Conservation (phyloP, 805 yeast genomes). For the Saccharomycopsis guyanensis region DNA sequence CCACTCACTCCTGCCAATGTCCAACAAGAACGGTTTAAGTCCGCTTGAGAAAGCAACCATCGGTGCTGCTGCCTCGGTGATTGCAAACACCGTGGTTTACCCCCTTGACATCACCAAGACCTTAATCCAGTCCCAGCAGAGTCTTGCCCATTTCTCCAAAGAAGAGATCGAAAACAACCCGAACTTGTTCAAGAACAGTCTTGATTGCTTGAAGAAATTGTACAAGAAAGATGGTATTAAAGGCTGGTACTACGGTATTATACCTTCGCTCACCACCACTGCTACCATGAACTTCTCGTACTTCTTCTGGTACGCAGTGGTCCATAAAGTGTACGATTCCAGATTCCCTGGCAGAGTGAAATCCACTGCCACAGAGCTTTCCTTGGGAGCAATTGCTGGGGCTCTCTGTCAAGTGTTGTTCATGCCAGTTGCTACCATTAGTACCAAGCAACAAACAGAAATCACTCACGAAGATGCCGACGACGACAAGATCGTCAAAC, state of each 20-base stretch:
- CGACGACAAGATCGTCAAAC: slow-evolving; percentile 23
- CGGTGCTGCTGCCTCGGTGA: slow-evolving; percentile 74
- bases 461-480: slow-evolving; percentile 26
- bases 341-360: slow-evolving; percentile 30
- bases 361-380: slow-evolving; percentile 59
- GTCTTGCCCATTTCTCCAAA: slow-evolving; percentile 9
- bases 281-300: slow-evolving; percentile 77
- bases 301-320: slow-evolving; percentile 80
- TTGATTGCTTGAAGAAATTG: slow-evolving; percentile 57
- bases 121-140: slow-evolving; percentile 60
- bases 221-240: slow-evolving; percentile 50
- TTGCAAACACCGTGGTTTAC: slow-evolving; percentile 73
- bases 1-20: too few species aligned
- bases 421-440: slow-evolving; percentile 71
- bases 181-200: slow-evolving; percentile 43
- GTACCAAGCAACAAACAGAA: slow-evolving; percentile 59
- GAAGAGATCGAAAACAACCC: slow-evolving; percentile 23
- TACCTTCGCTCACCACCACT: slow-evolving; percentile 58
- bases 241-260: slow-evolving; percentile 69
- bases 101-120: slow-evolving; percentile 78
- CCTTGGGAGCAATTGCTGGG: slow-evolving; percentile 75
- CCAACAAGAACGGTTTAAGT: slow-evolving; percentile 32
- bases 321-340: slow-evolving; percentile 47
- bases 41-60: slow-evolving; percentile 74
- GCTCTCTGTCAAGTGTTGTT: slow-evolving; percentile 76